Conservation (phyloP, 2,329 filamentous ascomycete genomes). For the Diaporthe eres region DNA sequence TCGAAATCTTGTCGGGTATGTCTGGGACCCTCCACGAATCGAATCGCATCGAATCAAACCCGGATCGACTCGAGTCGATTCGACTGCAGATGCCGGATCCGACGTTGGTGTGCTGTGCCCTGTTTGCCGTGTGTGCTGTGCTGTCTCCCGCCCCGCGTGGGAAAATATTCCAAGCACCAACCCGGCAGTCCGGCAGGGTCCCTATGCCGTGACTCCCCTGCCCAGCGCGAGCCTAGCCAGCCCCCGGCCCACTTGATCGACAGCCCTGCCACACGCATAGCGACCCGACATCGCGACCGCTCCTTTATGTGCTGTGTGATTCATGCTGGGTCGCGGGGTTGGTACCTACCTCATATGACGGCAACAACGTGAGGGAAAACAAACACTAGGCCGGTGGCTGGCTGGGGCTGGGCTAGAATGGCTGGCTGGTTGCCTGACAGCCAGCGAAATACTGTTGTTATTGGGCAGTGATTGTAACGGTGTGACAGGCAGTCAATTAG, state of each 20-base stretch:
- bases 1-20: not conserved
- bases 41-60: not conserved
- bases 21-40: not conserved
- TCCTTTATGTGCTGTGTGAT: conserved; percentile 5
- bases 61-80: not conserved
- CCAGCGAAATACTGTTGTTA: conserved; percentile 5
- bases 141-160: not conserved
- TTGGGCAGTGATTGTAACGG: conserved; percentile 18
- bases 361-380: not conserved
- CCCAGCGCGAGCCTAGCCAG: conserved; percentile 18
- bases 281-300: conserved; percentile 32
- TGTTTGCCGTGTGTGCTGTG: not conserved
- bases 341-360: not conserved
- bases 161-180: conserved; percentile 2
- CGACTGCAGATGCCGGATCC: conserved; percentile 9
- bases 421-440: conserved; percentile 24
- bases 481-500: conserved; percentile 27
- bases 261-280: conserved; percentile 27
- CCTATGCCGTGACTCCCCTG: not conserved
- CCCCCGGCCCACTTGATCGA: conserved; percentile 32
- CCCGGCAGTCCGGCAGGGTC: conserved; percentile 1
- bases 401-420: not conserved
- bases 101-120: not conserved
- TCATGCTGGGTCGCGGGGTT: conserved; percentile 24
- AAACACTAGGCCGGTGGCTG: conserved; percentile 16